phyloP scores from a whole-genome alignment of 176 grass and related monocot species.

The maize (Zea mays) region DNA sequence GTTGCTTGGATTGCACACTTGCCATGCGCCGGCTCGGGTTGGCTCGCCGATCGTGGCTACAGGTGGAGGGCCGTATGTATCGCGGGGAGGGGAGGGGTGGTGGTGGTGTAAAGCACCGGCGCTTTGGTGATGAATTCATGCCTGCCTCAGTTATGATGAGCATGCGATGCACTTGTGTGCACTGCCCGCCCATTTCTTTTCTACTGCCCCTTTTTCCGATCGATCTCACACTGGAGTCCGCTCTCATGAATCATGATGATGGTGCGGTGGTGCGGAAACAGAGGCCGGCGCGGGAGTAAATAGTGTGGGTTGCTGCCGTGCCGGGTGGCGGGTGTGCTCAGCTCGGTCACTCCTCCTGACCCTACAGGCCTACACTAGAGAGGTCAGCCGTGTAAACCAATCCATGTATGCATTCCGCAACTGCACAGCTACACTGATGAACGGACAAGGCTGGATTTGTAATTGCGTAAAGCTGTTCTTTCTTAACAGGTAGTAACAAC shows the following conservation, averaged over 20 bases:
- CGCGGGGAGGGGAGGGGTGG: no score
- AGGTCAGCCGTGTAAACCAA: neutral
- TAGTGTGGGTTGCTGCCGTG: neutral
- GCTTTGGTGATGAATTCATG: no score
- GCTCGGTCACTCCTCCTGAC: neutral
- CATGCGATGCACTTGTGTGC: slow-evolving; percentile 36
- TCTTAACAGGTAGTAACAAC: neutral
- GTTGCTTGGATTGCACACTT: no score
- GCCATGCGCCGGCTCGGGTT: no score
- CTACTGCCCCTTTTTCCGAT: neutral
- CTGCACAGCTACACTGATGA: neutral
- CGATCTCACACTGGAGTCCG: slow-evolving; percentile 27
- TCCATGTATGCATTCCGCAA: neutral
- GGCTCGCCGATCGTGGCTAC: no score
- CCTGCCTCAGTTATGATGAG: slow-evolving; percentile 37
- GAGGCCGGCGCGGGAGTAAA: slow-evolving; percentile 30
- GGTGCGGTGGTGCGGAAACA: neutral
- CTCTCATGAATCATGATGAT: slow-evolving; percentile 46
- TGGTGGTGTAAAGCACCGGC: no score
- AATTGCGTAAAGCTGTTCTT: neutral
- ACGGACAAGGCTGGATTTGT: neutral
- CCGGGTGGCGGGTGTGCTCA: neutral
- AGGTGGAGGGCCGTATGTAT: no score
- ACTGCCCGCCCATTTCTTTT: slow-evolving; percentile 12
- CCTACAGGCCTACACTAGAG: neutral